A percentile compares a stretch with the other conserved stretches of the same genome.
phyloP scores from a whole-genome alignment of 2,329 filamentous ascomycete species.

The Alternaria ventricosa region DNA sequence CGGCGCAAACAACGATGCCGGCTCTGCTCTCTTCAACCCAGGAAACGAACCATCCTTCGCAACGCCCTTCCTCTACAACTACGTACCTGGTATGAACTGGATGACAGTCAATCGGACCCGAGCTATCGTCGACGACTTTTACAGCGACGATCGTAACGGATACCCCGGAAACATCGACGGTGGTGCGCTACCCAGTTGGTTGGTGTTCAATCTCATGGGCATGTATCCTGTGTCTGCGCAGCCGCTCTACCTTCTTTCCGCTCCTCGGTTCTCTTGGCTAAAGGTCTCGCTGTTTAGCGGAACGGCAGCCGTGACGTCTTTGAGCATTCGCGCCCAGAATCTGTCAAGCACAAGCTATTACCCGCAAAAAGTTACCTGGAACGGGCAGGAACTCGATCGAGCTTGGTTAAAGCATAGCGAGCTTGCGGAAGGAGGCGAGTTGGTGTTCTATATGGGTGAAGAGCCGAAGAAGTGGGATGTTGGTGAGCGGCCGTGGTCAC shows the following conservation, averaged over 20 bases:
- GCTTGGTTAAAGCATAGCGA: constrained; percentile 10
- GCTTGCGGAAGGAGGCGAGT: constrained; percentile 4
- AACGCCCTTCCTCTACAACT: constrained; percentile 3
- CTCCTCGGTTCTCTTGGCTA: constrained; percentile 44
- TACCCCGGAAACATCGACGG: constrained; percentile 51
- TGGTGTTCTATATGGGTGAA: constrained; percentile 10
- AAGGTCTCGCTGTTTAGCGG: constrained; percentile 8
- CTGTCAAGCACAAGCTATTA: constrained; percentile 8
- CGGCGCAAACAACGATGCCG: constrained; percentile 14
- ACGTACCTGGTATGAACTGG: constrained; percentile 1
- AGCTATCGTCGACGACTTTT: constrained; percentile 44
- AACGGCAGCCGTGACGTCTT: constrained; percentile 3
- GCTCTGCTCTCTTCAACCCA: constrained; percentile 25
- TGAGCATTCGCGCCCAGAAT: constrained; percentile 4
- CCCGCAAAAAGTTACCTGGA: constrained; percentile 7
- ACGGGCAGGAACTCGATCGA: constrained; percentile 1
- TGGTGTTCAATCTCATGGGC: constrained; percentile 54
- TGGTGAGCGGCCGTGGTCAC: constrained; percentile 8
- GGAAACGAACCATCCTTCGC: constrained; percentile 34
- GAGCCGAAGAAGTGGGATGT: constrained; percentile 4
- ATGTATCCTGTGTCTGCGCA: constrained; percentile 52
- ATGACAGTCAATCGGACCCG: constrained; percentile 24
- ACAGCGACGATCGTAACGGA: constrained; percentile 36
- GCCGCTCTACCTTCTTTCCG: constrained; percentile 49
- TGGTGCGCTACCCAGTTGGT: constrained; percentile 54